Base-by-base conservation (phyloP, 192 early-diverging fungal species). In the Phycomyces nitens region DNA sequence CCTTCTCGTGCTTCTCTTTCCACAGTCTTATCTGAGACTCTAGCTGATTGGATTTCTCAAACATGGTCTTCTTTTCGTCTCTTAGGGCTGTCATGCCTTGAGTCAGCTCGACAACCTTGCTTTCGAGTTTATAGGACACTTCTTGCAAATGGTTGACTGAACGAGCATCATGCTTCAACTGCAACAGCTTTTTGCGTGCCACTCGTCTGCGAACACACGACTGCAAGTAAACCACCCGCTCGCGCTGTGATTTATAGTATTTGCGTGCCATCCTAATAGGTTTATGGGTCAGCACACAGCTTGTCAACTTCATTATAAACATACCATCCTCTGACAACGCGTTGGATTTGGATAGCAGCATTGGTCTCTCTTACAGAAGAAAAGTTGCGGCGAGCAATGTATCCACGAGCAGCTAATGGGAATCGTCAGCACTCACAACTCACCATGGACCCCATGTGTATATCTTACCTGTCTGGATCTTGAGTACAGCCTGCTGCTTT, bases 41-140 rank as follows among this genome's bases (percentile, higher is more conserved):
- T 56, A 90, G 73, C 23, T 79, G 67, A 21, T 76, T 62, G 56
- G 87, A 70, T 56, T 83, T 82, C 58, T 84, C 83, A 43, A 75
- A 68, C 56, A 87, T 73, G 14, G 58, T 51, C 24, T 82, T 82
- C 72, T 88, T 86, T 69, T 93, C 92, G 62, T 92, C 80, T 62
- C 84, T 82, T 65, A 82, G 77, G 55, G 74, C 71, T 27, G 82
- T 82, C 54, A 95, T 72, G 34, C 77, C 75, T 65, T 92, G 92
- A 34, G 94, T 96, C 63, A 99, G 83, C 72, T 94, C 93, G 66
- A 99, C 88, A 58, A 99, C 92, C 83, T 97, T 99, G 80, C 84
- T 88, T 77, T 99, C 97, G 3, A 99, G 80, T 77, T 89, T 90
- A 74, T 92, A 93, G 26, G 95, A 94, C 44, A 89, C 84, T 68